phyloP scores from a whole-genome alignment of 345 rosid species.

The Melastoma malabathricum region DNA sequence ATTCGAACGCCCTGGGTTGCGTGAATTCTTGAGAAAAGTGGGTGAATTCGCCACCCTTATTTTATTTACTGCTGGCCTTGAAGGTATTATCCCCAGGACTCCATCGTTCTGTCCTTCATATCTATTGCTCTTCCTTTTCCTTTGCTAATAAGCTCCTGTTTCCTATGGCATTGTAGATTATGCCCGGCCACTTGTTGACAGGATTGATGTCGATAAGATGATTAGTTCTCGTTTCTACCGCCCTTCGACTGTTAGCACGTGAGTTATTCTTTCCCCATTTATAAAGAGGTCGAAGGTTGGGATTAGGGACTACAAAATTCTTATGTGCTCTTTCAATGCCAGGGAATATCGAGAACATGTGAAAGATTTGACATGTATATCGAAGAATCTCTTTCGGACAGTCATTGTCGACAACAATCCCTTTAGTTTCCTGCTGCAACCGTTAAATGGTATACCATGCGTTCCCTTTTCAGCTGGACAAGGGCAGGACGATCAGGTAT shows the following conservation, averaged over 20 bases:
- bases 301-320: too few species aligned
- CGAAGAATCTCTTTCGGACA: constrained; percentile 31
- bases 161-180: constrained; percentile 22
- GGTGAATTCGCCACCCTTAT: constrained; percentile 40
- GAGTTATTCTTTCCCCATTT: constrained; percentile 7
- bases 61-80: constrained; percentile 48
- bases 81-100: constrained; percentile 22
- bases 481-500: constrained; percentile 37
- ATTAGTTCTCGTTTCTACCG: constrained; percentile 41
- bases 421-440: constrained; percentile 55
- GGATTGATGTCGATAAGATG: constrained; percentile 30
- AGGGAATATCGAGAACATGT: constrained; percentile 43
- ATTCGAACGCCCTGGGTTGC: constrained; percentile 51
- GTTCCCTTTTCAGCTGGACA: constrained; percentile 38
- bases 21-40: constrained; percentile 30
- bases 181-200: constrained; percentile 50
- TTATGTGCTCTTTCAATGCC: constrained; percentile 1
- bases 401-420: constrained; percentile 58
- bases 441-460: constrained; percentile 53
- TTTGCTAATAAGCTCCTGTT: not conserved
- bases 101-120: not conserved
- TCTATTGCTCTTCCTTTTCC: not conserved
- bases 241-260: constrained; percentile 52
- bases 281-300: not conserved
- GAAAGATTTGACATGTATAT: constrained; percentile 41